These are phyloP conservation scores for Monoraphidium neglectum DNA, from an alignment of 139 green algal genomes.

Conservation along the genomic window DNA sequence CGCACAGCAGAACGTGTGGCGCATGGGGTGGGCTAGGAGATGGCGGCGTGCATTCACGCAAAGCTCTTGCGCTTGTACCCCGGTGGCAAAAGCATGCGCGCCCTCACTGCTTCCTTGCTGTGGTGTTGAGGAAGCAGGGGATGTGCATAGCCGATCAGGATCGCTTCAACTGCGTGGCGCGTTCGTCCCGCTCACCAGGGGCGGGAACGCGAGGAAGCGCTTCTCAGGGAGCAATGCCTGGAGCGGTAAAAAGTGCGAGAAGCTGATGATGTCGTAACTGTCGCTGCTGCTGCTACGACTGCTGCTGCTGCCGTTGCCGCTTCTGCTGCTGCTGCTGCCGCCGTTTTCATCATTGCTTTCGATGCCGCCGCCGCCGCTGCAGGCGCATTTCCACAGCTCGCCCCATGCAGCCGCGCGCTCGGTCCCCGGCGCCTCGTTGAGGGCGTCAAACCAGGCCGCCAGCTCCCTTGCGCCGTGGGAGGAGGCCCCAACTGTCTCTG, in stretches of 20 bases:
- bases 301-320: no score
- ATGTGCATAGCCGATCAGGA: no score
- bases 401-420: not conserved
- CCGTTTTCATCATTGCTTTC: constrained; percentile 16
- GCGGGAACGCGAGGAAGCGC: constrained; percentile 74
- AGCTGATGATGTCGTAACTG: constrained; percentile 41
- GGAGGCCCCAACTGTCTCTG: no score
- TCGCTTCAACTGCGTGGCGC: not conserved
- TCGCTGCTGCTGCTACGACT: constrained; percentile 14
- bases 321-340: not conserved
- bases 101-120: no score
- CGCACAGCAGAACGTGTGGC: constrained; percentile 6
- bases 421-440: not conserved
- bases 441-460: not conserved
- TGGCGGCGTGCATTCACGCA: no score
- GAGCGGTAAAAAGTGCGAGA: constrained; percentile 69
- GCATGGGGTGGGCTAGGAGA: no score
- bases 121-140: no score
- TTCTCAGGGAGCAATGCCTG: constrained; percentile 75
- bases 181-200: constrained; percentile 39
- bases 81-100: no score
- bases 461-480: no score
- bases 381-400: no score
- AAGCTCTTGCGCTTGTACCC: no score
- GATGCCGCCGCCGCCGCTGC: not conserved